Conservation (phyloP, 1,284 basidiomycete species). For the Microbotryum silenes-acaulis region DNA sequence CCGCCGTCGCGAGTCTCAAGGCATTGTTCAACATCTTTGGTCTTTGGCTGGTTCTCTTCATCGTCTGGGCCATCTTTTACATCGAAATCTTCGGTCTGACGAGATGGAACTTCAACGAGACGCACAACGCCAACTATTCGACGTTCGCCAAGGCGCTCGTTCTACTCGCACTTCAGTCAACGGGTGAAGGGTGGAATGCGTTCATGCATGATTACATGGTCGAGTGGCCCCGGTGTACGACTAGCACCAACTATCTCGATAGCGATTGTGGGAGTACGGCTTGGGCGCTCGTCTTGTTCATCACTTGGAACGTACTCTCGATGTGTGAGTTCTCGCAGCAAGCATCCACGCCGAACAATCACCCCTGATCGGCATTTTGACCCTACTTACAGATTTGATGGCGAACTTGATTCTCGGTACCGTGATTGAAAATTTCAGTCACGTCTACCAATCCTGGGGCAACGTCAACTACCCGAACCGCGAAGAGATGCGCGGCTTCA, state of each 20-base stretch:
- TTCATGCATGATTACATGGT: conserved; percentile 79
- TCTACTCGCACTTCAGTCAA: conserved; percentile 60
- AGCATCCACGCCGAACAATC: too few species aligned
- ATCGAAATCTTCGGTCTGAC: conserved; percentile 91
- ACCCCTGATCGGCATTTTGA: neutral
- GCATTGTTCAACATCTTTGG: conserved; percentile 77
- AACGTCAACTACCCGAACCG: conserved; percentile 72
- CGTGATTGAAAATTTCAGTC: conserved; percentile 93
- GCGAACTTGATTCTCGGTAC: conserved; percentile 17
- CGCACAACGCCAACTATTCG: conserved; percentile 65
- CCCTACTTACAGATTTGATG: conserved; percentile 15
- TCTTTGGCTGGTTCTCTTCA: conserved; percentile 84
- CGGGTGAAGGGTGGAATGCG: conserved; percentile 77
- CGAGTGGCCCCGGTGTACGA: conserved; percentile 58
- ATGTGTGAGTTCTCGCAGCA: conserved; percentile 48
- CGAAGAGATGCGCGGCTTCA: conserved; percentile 86
- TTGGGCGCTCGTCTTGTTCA: conserved; percentile 85
- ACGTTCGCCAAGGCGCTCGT: conserved; percentile 72
- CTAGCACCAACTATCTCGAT: conserved; percentile 51
- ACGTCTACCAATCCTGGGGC: conserved; percentile 79
- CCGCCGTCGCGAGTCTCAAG: conserved; percentile 48
- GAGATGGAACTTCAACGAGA: conserved; percentile 67
- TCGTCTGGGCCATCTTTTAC: conserved; percentile 85
- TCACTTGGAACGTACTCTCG: conserved; percentile 91
- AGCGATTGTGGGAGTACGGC: conserved; percentile 82